Conservation (phyloP, 2,329 filamentous ascomycete species). For the Clarireedia sp. region DNA sequence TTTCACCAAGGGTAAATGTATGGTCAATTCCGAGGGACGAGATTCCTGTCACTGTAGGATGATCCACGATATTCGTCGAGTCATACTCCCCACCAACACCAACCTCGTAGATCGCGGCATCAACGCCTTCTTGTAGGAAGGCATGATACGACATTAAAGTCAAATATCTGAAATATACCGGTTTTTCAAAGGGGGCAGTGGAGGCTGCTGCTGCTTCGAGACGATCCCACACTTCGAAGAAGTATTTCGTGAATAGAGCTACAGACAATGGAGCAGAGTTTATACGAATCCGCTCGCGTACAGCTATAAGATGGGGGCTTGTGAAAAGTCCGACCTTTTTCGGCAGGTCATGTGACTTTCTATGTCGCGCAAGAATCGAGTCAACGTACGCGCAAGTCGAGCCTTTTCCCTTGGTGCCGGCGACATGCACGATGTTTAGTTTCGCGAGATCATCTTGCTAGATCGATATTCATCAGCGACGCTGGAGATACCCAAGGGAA, state of each 20-base stretch:
- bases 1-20: conserved; percentile 52
- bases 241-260: conserved; percentile 53
- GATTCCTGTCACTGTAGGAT: conserved; percentile 51
- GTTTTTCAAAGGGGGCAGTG: conserved; percentile 33
- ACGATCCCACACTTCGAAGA: conserved; percentile 59
- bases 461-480: background rate
- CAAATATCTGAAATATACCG: conserved; percentile 52
- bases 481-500: background rate
- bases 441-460: conserved; percentile 36
- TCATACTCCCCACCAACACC: conserved; percentile 63
- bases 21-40: conserved; percentile 65
- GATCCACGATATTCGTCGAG: conserved; percentile 57
- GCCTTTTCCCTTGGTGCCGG: conserved; percentile 72
- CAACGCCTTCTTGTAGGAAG: conserved; percentile 55
- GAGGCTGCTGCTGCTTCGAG: conserved; percentile 32
- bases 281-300: conserved; percentile 60
- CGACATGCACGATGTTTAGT: conserved; percentile 62
- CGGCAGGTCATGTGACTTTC: conserved; percentile 25
- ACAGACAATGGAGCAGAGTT: conserved; percentile 50
- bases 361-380: conserved; percentile 51
- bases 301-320: conserved; percentile 59
- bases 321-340: conserved; percentile 53
- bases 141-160: conserved; percentile 60
- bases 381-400: conserved; percentile 62
- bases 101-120: conserved; percentile 56